Percentiles rank a stretch among this genome's conserved stretches.
phyloP scores from a whole-genome alignment of 2,329 filamentous ascomycete genomes.

The Rhexocercosporidium sp. region DNA sequence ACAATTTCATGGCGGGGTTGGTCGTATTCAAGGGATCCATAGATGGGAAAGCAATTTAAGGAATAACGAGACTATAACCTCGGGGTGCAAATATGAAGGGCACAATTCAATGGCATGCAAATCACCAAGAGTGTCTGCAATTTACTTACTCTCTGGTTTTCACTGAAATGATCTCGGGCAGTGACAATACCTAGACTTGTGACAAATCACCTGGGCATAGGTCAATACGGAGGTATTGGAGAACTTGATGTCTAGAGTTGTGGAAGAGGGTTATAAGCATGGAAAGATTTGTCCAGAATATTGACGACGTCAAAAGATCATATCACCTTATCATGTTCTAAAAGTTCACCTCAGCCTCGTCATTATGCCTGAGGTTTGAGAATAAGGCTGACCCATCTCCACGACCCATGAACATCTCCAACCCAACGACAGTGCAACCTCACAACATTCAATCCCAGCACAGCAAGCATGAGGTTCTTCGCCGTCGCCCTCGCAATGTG shows the following conservation, averaged over 20 bases:
- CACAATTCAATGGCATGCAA: neutral
- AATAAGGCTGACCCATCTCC: constrained; percentile 12
- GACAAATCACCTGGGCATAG: neutral
- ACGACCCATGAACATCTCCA: neutral
- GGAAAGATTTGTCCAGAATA: no score
- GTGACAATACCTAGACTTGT: neutral
- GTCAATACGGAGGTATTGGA: no score
- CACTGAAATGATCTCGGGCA: neutral
- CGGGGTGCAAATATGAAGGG: neutral
- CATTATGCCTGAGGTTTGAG: neutral
- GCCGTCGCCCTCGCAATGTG: constrained; percentile 49
- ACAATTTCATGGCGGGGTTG: neutral
- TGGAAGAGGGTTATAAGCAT: no score
- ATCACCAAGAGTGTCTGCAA: neutral
- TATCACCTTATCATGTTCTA: neutral
- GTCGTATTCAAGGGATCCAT: neutral
- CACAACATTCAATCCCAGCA: constrained; percentile 5
- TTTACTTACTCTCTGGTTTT: neutral
- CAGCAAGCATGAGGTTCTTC: constrained; percentile 43
- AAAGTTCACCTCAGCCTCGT: constrained; percentile 12
- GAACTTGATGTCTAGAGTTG: no score
- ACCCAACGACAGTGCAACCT: neutral
- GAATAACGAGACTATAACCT: neutral
- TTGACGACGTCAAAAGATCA: neutral
- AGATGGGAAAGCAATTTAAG: neutral